Base-by-base conservation (phyloP, 371 early-diverging fungal species). In the Amoeboaphelidium protococcarum region DNA sequence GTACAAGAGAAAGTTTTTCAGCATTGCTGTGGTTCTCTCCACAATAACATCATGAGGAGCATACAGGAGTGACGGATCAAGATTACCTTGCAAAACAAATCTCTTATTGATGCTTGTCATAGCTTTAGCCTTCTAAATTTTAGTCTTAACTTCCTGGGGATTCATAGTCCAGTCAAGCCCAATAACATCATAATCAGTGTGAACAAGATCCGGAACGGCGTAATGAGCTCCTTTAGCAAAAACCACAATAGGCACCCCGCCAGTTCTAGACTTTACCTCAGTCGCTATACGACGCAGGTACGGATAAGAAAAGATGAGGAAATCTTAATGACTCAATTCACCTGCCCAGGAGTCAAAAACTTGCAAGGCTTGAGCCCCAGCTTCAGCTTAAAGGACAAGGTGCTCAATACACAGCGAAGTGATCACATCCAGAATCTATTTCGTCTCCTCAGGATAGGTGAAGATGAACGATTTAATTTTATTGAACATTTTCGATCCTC, bases 301-400 rank as follows among this genome's bases (percentile, higher is more conserved):
- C 19, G 96, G 92, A 25, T 87, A 66, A 12, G 83, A 78, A 57
- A 82, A 92, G 27, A 58, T 62, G 23, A 67, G 63, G 60, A 86
- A 95, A 51, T 81, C 80, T 16, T 61, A 51, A 2, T 84, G 86
- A 21, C 78, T 65, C 25, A 95, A 68, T 56, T 90, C 92, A 26
- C 91, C 90, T 25, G 78, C 92, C 81, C 85, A 84, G 23, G 87
- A 85, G 48, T 95, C 96, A 64, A 95, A 95, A 44, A 95, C 77
- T 74, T 95, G 96, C 23, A 91, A 57, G 56, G 87, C 68, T 79
- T 81, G 57, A 31, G 96, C 96, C 49, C 96, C 96, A n/a, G 94
- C 89, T 48, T 68, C 75, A n/a, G 82, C 82, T 65, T 95, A 94
- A 13, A 78, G 85, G 16, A 85, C 72, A 53, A 91, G 67, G 58